phyloP scores from a whole-genome alignment of 768 basidiomycete genomes.

The Termitomyces sp. region DNA sequence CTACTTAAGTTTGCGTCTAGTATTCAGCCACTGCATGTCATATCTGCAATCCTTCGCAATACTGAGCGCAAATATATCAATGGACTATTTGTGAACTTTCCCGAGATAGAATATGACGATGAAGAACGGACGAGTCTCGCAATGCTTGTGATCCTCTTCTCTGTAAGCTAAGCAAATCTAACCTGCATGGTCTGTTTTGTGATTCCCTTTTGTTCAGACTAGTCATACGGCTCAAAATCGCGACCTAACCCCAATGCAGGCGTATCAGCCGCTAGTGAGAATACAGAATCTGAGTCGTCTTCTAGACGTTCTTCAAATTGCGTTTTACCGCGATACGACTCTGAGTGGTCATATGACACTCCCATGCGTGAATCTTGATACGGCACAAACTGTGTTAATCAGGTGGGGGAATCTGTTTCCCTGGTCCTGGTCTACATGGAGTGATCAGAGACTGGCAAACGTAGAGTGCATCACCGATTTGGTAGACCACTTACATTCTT shows the following conservation, averaged over 20 bases:
- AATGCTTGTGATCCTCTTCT: constrained; percentile 40
- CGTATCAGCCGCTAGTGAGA: constrained; percentile 28
- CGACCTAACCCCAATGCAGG: not conserved
- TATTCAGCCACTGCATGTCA: constrained; percentile 16
- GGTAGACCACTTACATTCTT: constrained; percentile 31
- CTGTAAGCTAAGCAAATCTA: constrained; percentile 24
- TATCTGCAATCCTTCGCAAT: constrained; percentile 20
- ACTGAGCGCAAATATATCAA: constrained; percentile 10
- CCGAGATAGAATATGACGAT: constrained; percentile 13
- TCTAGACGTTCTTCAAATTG: constrained; percentile 38
- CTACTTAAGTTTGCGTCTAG: constrained; percentile 2
- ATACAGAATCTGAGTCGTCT: constrained; percentile 45
- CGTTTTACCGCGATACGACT: constrained; percentile 4
- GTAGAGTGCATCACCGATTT: constrained; percentile 46
- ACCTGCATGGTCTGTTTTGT: not conserved
- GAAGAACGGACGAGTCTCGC: constrained; percentile 32
- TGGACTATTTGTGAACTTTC: constrained; percentile 5
- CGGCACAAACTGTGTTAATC: constrained; percentile 49
- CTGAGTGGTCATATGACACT: not conserved
- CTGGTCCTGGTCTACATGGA: constrained; percentile 68
- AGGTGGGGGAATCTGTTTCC: constrained; percentile 53
- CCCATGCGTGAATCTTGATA: constrained; percentile 31
- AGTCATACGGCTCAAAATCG: constrained; percentile 17
- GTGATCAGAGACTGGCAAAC: constrained; percentile 46
- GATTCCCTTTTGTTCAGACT: constrained; percentile 17